A percentile compares a stretch with the other conserved stretches of the same genome.
Conservation (phyloP, 805 yeast species). For the Lipomyces orientalis region DNA sequence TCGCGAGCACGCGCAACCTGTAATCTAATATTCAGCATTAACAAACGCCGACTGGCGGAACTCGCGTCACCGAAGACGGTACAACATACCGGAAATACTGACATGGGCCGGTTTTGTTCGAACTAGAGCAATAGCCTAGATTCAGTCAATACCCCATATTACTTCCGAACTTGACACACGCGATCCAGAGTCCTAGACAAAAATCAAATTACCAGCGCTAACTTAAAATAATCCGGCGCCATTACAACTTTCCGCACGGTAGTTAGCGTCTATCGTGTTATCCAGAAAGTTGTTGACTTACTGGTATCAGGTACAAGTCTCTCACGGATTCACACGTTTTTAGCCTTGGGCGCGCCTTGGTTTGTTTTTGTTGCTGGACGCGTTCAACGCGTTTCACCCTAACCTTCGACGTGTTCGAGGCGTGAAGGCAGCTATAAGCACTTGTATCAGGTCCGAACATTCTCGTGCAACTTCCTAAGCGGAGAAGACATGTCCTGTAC, state of each 20-base stretch:
- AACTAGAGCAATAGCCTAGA: conserved; percentile 13
- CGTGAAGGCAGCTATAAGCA: neutral
- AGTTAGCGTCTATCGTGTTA: neutral
- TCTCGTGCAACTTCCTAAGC: too few species aligned
- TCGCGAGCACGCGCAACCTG: conserved; percentile 18
- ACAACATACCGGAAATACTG: neutral
- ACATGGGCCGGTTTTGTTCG: conserved; percentile 11
- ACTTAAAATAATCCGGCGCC: neutral
- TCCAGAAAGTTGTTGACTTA: neutral
- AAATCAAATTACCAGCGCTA: neutral
- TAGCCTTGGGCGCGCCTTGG: neutral
- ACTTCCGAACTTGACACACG: neutral
- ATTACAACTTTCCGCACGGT: neutral
- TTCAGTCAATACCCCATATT: neutral
- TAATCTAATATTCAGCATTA: conserved; percentile 7
- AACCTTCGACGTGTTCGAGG: neutral
- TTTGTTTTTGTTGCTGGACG: neutral
- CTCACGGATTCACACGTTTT: neutral
- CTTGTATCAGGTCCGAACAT: too few species aligned
- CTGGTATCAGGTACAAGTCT: neutral
- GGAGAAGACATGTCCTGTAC: too few species aligned
- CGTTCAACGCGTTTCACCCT: conserved; percentile 3
- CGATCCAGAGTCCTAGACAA: neutral
- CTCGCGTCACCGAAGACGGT: neutral
- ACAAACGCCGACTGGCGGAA: neutral